Evolutionary conservation across 495 filamentous ascomycete species (phyloP).

Genomic region (Tuber melanosporum): DNA sequence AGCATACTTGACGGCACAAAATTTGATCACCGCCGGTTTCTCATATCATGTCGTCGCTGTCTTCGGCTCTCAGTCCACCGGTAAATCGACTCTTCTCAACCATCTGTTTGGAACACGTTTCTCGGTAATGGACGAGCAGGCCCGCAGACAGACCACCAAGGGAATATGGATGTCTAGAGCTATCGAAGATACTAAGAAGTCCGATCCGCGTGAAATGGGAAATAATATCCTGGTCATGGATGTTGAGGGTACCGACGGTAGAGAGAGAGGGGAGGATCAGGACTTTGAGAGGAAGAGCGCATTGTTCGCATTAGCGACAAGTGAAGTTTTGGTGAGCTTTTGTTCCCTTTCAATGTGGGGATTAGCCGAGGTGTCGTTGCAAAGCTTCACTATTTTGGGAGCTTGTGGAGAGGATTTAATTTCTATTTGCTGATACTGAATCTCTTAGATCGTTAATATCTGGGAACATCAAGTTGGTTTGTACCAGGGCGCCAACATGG

Average conservation of each 20-base stretch:
- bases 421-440: conserved; percentile 18
- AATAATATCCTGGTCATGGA: conserved; percentile 99
- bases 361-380: neutral
- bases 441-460: conserved; percentile 73
- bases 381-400: neutral
- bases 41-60: conserved; percentile 98
- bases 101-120: conserved; percentile 92
- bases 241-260: conserved; percentile 94
- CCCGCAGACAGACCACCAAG: conserved; percentile 92
- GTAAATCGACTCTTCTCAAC: conserved; percentile 95
- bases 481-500: conserved; percentile 99
- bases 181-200: conserved; percentile 52
- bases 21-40: conserved; percentile 81
- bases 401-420: neutral
- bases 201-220: conserved; percentile 57
- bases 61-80: conserved; percentile 96
- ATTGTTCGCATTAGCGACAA: conserved; percentile 91
- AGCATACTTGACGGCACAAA: conserved; percentile 70
- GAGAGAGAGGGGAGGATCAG: conserved; percentile 95
- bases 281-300: conserved; percentile 84
- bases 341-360: conserved; percentile 10
- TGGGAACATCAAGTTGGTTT: conserved; percentile 98
- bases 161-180: conserved; percentile 99
- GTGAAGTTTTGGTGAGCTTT: conserved; percentile 67
- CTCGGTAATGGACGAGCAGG: conserved; percentile 87